These are phyloP conservation scores for Candida suzukii DNA, from an alignment of 805 yeast species.

Conservation along the genomic window DNA sequence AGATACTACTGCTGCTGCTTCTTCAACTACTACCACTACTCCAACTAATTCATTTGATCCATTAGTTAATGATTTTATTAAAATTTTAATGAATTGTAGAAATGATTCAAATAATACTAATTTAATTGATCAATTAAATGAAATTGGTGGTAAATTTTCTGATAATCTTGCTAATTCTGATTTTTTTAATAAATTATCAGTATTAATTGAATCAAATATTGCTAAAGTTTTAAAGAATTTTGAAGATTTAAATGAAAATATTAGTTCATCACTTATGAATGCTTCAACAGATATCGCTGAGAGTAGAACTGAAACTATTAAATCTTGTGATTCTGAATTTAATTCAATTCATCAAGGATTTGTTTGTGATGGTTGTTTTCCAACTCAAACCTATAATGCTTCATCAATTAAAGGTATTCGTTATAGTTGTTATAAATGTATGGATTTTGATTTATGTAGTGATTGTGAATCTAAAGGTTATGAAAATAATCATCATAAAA, in stretches of 20 bases:
- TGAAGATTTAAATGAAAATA: conserved; percentile 20
- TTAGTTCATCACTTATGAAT: conserved; percentile 5
- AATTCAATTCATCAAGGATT: conserved; percentile 13
- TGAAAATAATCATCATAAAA: conserved; percentile 10
- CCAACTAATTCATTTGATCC: not conserved
- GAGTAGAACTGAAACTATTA: not conserved
- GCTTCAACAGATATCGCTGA: conserved; percentile 3
- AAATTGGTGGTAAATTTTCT: conserved; percentile 12
- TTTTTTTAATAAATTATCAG: conserved; percentile 11
- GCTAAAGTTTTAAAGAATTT: conserved; percentile 9
- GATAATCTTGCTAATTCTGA: conserved; percentile 16
- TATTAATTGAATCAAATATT: conserved; percentile 13
- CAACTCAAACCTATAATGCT: conserved; percentile 6
- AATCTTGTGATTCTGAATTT: conserved; percentile 1
- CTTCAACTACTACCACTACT: not conserved
- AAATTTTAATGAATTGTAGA: not conserved
- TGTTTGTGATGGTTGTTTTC: conserved; percentile 26
- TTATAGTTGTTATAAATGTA: conserved; percentile 45
- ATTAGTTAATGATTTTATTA: not conserved
- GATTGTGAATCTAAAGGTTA: conserved; percentile 25
- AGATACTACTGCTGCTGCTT: not conserved
- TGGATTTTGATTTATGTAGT: conserved; percentile 47
- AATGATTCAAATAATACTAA: not conserved
- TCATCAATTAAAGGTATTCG: conserved; percentile 38
- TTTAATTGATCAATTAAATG: conserved; percentile 7